phyloP scores from a whole-genome alignment of 2,329 filamentous ascomycete species.

The Trichoderma guizhouense region DNA sequence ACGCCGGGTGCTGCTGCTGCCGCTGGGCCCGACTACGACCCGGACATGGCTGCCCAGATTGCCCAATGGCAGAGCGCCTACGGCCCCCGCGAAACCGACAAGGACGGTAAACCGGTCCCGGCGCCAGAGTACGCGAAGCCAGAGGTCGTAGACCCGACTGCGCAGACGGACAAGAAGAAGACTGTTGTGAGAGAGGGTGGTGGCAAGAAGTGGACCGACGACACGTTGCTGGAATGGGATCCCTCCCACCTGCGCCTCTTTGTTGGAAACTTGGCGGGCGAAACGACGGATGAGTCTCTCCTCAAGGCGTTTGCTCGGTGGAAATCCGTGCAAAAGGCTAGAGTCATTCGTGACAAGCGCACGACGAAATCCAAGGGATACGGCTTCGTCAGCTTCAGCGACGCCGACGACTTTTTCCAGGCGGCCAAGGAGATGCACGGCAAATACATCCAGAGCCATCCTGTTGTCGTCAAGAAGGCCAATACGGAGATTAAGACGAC shows the following conservation, averaged over 20 bases:
- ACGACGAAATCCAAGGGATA: slow-evolving; percentile 96
- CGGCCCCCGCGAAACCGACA: slow-evolving; percentile 54
- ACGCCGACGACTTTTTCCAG: slow-evolving; percentile 94
- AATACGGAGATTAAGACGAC: slow-evolving; percentile 86
- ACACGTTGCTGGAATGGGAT: slow-evolving; percentile 90
- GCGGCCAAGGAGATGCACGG: slow-evolving; percentile 98
- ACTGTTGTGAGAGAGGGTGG: slow-evolving; percentile 87
- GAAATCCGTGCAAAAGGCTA: slow-evolving; percentile 83
- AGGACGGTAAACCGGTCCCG: slow-evolving; percentile 32
- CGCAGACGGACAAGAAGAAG: slow-evolving; percentile 62
- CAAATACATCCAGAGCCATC: slow-evolving; percentile 98
- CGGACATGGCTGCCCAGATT: slow-evolving; percentile 86
- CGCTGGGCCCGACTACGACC: slow-evolving; percentile 51
- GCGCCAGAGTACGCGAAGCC: slow-evolving; percentile 30
- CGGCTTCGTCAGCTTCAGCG: slow-evolving; percentile 92
- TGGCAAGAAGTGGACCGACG: slow-evolving; percentile 89
- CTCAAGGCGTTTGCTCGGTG: slow-evolving; percentile 91
- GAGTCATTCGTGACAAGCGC: slow-evolving; percentile 91
- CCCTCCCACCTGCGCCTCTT: slow-evolving; percentile 91
- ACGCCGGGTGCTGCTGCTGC: slow-evolving; percentile 47
- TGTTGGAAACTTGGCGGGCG: slow-evolving; percentile 92
- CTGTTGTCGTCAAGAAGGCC: slow-evolving; percentile 79
- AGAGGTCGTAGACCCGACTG: slow-evolving; percentile 42
- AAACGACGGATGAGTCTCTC: slow-evolving; percentile 94
- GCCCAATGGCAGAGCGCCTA: slow-evolving; percentile 95